Conservation (phyloP, 768 basidiomycete species). For the Podaxis mareebaensis region DNA sequence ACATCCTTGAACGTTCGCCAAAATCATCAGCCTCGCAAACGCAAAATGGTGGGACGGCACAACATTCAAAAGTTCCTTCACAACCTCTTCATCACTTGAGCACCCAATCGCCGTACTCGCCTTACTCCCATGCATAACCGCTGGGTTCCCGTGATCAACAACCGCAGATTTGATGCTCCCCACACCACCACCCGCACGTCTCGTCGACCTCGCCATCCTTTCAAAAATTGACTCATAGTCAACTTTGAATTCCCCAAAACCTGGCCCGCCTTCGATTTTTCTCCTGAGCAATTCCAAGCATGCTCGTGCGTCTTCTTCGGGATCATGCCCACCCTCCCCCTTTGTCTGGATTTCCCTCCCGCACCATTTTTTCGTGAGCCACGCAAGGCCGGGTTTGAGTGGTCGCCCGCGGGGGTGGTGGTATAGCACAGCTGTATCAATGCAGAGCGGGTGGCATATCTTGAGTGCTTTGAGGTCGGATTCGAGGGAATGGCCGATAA, state of each 20-base stretch:
- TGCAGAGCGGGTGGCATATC: constrained; percentile 81
- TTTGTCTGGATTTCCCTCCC: constrained; percentile 83
- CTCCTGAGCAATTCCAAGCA: constrained; percentile 82
- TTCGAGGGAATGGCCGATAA: constrained; percentile 95
- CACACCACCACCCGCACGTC: constrained; percentile 30
- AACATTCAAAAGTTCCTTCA: constrained; percentile 64
- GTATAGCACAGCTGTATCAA: constrained; percentile 89
- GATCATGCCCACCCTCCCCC: constrained; percentile 88
- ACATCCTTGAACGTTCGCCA: constrained; percentile 87
- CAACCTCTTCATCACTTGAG: constrained; percentile 72
- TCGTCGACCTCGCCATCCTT: constrained; percentile 62
- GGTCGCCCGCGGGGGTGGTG: constrained; percentile 94
- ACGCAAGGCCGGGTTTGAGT: constrained; percentile 93
- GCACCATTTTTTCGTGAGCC: constrained; percentile 95
- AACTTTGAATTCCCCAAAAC: constrained; percentile 84
- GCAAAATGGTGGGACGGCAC: constrained; percentile 73
- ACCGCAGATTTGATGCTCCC: constrained; percentile 61
- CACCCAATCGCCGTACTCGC: constrained; percentile 79
- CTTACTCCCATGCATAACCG: constrained; percentile 82
- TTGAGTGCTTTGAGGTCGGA: constrained; percentile 90
- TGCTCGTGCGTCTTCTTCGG: constrained; percentile 91
- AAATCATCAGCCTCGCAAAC: constrained; percentile 80
- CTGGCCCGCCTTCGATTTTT: constrained; percentile 75
- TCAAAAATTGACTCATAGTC: constrained; percentile 91
- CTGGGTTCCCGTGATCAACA: constrained; percentile 84